Conservation (phyloP, 805 yeast genomes). For the Candida sphagnicola region DNA sequence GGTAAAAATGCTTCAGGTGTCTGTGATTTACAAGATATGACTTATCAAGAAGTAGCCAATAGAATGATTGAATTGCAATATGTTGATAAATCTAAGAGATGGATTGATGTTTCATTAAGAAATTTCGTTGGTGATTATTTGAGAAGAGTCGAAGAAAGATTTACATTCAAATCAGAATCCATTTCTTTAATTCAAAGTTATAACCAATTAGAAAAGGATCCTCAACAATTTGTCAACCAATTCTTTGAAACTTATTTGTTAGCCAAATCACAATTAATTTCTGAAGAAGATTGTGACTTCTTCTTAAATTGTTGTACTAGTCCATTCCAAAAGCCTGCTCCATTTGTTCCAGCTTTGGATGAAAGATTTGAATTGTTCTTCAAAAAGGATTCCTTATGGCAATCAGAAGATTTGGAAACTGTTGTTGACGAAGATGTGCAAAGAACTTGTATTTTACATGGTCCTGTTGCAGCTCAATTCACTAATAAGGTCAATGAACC, state of each 20-base stretch:
- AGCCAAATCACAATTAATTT: conserved; percentile 77
- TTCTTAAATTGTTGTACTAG: conserved; percentile 79
- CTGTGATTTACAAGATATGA: conserved; percentile 93
- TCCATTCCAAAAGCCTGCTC: conserved; percentile 94
- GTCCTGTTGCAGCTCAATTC: conserved; percentile 97
- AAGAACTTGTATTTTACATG: conserved; percentile 98
- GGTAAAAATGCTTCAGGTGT: conserved; percentile 74
- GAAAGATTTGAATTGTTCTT: conserved; percentile 93
- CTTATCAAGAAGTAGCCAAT: conserved; percentile 84
- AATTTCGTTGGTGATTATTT: conserved; percentile 82
- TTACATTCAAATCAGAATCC: conserved; percentile 51
- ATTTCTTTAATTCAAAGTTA: conserved; percentile 73
- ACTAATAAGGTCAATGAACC: conserved; percentile 89
- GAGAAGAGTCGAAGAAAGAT: conserved; percentile 96
- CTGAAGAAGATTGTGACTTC: conserved; percentile 93
- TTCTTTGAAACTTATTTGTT: conserved; percentile 69
- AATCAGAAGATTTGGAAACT: conserved; percentile 93
- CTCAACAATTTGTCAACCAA: conserved; percentile 54
- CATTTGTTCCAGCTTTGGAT: conserved; percentile 93
- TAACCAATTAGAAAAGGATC: conserved; percentile 57
- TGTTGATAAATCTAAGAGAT: conserved; percentile 70
- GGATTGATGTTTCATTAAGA: conserved; percentile 87
- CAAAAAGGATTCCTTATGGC: conserved; percentile 99
- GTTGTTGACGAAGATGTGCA: conserved; percentile 95
- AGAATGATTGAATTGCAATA: conserved; percentile 87